These are phyloP conservation scores for Exsudoporus floridanus DNA, from an alignment of 1,284 basidiomycete species.

Conservation along the genomic window DNA sequence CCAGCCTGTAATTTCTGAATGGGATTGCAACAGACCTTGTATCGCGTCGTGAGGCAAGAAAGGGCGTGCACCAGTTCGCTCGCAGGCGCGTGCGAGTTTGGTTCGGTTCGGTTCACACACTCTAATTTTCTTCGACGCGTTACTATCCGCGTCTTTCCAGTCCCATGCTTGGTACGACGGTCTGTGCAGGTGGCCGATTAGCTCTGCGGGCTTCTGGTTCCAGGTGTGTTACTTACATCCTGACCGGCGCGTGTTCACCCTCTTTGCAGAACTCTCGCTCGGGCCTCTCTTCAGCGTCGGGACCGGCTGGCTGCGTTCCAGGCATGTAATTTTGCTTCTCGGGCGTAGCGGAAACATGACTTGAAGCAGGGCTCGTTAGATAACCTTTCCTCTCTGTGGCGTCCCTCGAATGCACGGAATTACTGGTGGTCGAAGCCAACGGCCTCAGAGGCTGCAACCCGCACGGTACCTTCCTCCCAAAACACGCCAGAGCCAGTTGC, in stretches of 20 bases:
- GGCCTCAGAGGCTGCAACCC: neutral
- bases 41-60: conserved; percentile 19
- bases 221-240: conserved; percentile 18
- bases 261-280: conserved; percentile 11
- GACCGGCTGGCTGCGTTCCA: conserved; percentile 19
- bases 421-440: conserved; percentile 36
- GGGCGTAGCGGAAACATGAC: neutral
- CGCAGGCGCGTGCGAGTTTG: neutral
- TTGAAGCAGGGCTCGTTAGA: neutral
- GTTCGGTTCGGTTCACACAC: conserved; percentile 16
- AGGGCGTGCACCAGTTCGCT: conserved; percentile 24
- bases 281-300: conserved; percentile 10
- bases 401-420: conserved; percentile 21
- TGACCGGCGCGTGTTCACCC: conserved; percentile 10
- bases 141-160: neutral
- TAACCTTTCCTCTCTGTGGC: conserved; percentile 1
- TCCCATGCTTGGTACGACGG: conserved; percentile 23
- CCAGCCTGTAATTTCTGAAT: neutral
- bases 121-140: conserved; percentile 6
- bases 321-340: conserved; percentile 17
- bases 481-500: conserved; percentile 4
- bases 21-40: conserved; percentile 23
- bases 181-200: conserved; percentile 27
- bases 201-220: conserved; percentile 23
- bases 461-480: neutral